Base-by-base conservation (phyloP, 2,329 filamentous ascomycete genomes). In the Epichloe festucae region DNA sequence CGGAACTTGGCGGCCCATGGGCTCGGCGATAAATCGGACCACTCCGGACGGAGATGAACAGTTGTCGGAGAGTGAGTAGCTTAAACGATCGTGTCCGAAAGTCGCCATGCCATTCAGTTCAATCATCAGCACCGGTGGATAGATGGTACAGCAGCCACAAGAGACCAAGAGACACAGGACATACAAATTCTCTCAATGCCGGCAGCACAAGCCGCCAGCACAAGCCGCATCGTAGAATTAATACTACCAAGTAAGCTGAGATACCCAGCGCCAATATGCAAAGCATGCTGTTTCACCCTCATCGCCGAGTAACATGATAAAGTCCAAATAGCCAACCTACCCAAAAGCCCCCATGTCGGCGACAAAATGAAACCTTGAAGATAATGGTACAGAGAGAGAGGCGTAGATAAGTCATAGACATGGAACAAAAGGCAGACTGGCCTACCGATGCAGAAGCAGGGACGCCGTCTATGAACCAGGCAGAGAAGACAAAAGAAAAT, bases 21-120 rank as follows among this genome's bases (percentile, higher is more conserved):
- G 45, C 54, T 58, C 57, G 55, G 58, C 52, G 57, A 58, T 58
- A 56, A 46, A 46, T 55, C 57, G 57, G 58, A 56, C 55, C 50
- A 49, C 42, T 46, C 21, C 12, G 19, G 36, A 6, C 8, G 17
- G 10, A 43, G 40, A 17, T 21, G 12, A 6, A 8, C 40, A 43
- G 17, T 0, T 11, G 14, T n/a, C 10, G 15, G 12, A 6, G 12
- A 27, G 2, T 27, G 23, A 27, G 7, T 27, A 27, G 23, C 23
- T 8, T 3, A 27, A 12, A 15, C 27, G 27, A 31, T 31, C 0
- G 1, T 31, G 27, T 31, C 27, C 27, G 27, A 31, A 31, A 11
- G 31, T 31, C 31, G 31, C 31, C 31, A 31, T 10, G 31, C 31
- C 31, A 11, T 31, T 11, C 7, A 10, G 8, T 31, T 31, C 7